phyloP scores from a whole-genome alignment of 768 basidiomycete genomes.

The Trametes elegans region DNA sequence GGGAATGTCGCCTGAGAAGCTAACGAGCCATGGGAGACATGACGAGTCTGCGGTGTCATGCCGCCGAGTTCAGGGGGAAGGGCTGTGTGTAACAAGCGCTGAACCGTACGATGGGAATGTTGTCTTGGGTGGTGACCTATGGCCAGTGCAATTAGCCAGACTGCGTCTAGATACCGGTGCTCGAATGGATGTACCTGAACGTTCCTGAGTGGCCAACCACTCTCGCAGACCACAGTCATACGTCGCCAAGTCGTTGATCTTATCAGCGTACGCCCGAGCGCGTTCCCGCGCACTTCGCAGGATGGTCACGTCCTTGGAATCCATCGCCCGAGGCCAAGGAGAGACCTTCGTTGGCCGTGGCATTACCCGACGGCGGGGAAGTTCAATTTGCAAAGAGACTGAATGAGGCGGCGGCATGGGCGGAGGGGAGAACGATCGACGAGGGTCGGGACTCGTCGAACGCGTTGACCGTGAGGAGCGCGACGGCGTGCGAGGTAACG shows the following conservation, averaged over 20 bases:
- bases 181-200: conserved; percentile 43
- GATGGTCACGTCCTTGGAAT: conserved; percentile 58
- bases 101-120: conserved; percentile 12
- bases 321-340: conserved; percentile 64
- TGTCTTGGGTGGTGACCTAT: conserved; percentile 6
- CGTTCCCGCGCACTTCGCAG: conserved; percentile 63
- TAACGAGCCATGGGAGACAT: conserved; percentile 68
- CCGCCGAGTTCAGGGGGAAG: conserved; percentile 14
- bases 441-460: conserved; percentile 6
- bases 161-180: too few species aligned
- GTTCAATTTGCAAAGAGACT: background rate
- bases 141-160: background rate
- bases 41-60: conserved; percentile 47
- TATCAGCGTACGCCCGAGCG: conserved; percentile 69
- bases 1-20: conserved; percentile 80
- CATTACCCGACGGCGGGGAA: background rate
- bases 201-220: conserved; percentile 64
- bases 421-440: conserved; percentile 20
- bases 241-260: conserved; percentile 78
- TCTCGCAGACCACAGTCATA: conserved; percentile 75
- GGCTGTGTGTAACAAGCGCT: background rate
- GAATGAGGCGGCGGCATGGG: too few species aligned
- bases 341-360: conserved; percentile 33
- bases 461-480: conserved; percentile 36
- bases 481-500: conserved; percentile 69